Conservation (phyloP, 257 asterid species). For the Solanum chiquidenum region DNA sequence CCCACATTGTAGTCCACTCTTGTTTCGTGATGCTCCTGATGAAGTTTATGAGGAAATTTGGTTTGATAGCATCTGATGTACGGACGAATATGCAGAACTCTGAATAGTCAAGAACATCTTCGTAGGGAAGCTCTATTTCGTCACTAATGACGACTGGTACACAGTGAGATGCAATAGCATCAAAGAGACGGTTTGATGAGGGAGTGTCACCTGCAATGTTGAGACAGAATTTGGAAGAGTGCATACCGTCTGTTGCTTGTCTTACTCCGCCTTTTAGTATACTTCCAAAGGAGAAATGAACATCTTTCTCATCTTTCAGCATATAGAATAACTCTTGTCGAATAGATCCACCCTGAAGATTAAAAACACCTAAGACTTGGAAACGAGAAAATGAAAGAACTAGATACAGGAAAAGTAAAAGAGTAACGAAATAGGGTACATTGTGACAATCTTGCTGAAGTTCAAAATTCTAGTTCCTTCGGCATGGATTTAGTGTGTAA, state of each 20-base stretch:
- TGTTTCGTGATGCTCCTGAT: conserved; percentile 32
- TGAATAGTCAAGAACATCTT: conserved; percentile 57
- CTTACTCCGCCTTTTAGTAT: conserved; percentile 43
- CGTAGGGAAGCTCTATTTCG: conserved; percentile 70
- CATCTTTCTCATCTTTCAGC: conserved; percentile 59
- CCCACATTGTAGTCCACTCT: conserved; percentile 70
- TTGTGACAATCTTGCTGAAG: background rate
- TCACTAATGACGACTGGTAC: conserved; percentile 73
- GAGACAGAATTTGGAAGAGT: conserved; percentile 64
- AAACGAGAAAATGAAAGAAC: background rate
- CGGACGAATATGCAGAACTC: conserved; percentile 54
- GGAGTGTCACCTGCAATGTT: conserved; percentile 84
- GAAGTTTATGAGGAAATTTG: conserved; percentile 36
- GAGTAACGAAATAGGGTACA: background rate
- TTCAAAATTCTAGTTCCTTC: background rate
- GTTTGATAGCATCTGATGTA: conserved; percentile 41
- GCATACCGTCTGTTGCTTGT: conserved; percentile 58
- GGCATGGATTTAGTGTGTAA: background rate
- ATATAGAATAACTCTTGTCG: conserved; percentile 57
- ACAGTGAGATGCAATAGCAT: conserved; percentile 74
- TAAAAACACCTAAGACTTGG: background rate
- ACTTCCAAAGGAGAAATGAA: conserved; percentile 64
- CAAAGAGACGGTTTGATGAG: conserved; percentile 77
- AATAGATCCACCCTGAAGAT: conserved; percentile 54
- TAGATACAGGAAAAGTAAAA: background rate